These are phyloP conservation scores for Phycomyces nitens DNA, from an alignment of 192 early-diverging fungal genomes.

Conservation along the genomic window DNA sequence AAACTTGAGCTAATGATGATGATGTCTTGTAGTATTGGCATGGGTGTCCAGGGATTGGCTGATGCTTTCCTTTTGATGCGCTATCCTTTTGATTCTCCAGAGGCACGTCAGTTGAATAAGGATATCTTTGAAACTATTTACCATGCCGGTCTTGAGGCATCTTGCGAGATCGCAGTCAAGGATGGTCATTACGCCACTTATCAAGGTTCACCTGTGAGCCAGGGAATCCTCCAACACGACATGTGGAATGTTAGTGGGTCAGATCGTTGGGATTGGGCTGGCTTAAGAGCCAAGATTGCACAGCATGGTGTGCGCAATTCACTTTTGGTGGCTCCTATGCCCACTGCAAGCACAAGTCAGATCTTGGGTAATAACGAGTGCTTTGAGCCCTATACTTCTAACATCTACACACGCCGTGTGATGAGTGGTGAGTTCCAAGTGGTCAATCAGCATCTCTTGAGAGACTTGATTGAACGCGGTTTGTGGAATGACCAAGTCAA, in stretches of 20 bases:
- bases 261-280: constrained; percentile 85
- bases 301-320: constrained; percentile 88
- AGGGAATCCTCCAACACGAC: constrained; percentile 88
- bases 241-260: constrained; percentile 81
- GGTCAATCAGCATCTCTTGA: constrained; percentile 91
- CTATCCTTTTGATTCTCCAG: constrained; percentile 83
- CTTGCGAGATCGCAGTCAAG: constrained; percentile 79
- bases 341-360: constrained; percentile 91
- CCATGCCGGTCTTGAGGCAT: constrained; percentile 85
- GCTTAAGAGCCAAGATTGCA: constrained; percentile 70
- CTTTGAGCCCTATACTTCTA: constrained; percentile 87
- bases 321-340: constrained; percentile 93
- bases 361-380: constrained; percentile 98
- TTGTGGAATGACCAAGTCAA: constrained; percentile 93
- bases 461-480: constrained; percentile 86
- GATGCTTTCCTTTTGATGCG: constrained; percentile 94
- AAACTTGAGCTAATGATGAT: not conserved
- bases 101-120: constrained; percentile 79
- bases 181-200: constrained; percentile 83
- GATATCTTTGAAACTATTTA: constrained; percentile 95
- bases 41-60: constrained; percentile 94
- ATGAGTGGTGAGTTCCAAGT: constrained; percentile 97
- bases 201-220: constrained; percentile 76
- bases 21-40: constrained; percentile 48
- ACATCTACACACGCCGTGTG: constrained; percentile 95